Conservation (phyloP, 208 protist genomes). For the Angomonas deanei region DNA sequence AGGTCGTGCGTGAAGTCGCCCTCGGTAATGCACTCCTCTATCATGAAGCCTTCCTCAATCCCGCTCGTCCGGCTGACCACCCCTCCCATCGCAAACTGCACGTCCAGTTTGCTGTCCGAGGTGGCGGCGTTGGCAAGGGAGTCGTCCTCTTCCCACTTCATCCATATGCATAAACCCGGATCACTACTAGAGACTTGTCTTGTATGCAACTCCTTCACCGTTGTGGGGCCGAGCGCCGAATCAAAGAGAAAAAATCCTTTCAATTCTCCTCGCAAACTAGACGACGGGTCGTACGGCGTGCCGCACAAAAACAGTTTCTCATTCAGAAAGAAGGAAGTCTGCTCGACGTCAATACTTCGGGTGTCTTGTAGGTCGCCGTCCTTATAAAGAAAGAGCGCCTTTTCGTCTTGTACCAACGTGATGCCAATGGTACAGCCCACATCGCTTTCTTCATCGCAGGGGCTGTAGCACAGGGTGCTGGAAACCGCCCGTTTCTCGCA, state of each 20-base stretch:
- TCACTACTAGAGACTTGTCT: conserved; percentile 30
- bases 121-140: not conserved
- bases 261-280: conserved; percentile 61
- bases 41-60: conserved; percentile 1
- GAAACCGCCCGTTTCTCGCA: not conserved
- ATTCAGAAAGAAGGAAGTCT: conserved; percentile 35
- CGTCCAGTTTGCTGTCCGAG: not conserved
- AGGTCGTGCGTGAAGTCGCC: conserved; percentile 60
- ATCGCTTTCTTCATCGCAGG: conserved; percentile 14
- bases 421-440: conserved; percentile 56
- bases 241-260: conserved; percentile 67
- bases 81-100: conserved; percentile 41
- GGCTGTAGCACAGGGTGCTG: not conserved
- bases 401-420: conserved; percentile 62
- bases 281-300: conserved; percentile 22
- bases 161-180: conserved; percentile 26
- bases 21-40: conserved; percentile 21
- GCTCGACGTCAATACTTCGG: conserved; percentile 17
- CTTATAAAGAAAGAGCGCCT: conserved; percentile 52
- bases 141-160: conserved; percentile 8
- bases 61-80: conserved; percentile 32
- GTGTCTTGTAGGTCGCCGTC: conserved; percentile 49
- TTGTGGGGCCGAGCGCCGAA: conserved; percentile 38
- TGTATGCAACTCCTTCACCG: conserved; percentile 44
- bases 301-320: conserved; percentile 64